Evolutionary conservation across 129 eudicot species (phyloP), one percentile per base, ranked within the genome.

Genomic region (Centella asiatica): DNA sequence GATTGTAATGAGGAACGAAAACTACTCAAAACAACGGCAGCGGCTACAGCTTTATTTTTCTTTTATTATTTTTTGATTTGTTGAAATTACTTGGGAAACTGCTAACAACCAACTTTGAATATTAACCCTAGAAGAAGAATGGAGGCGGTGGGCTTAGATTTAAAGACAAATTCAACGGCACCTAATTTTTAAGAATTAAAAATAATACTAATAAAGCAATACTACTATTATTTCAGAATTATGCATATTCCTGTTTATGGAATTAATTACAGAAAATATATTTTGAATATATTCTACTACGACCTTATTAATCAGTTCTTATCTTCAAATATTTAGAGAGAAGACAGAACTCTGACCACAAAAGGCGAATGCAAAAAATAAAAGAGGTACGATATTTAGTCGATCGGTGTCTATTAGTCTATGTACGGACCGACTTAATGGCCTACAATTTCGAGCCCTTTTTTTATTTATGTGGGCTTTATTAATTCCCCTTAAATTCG

Each of bases 91-190:
- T 15, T 29, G 1, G 61, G 34, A 31, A 56, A 20, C n/a, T n/a
- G 28, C 36, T 26, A 31, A 6, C 51, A 69, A 29, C 2, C 34
- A 59, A n/a, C n/a, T 62, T 65, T 29, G 42, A 74, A 25, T 24
- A 18, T 23, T 4, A 58, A 69, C 67, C 73, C 73, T 59, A 69
- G 27, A 57, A 2, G 22, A 2, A 14, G 50, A 58, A 26, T 24
- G 32, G 36, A 34, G 69, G 70, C 71, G 76, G 75, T 64, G 55
- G 76, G 83, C 65, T 40, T 59, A 44, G 70, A 72, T 72, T 72
- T 72, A 79, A 15, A 63, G 68, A 28, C 32, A 29, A 49, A 20
- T 45, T 71, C 71, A 50, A 65, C 61, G 82, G 82, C 60, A 58
- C 42, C 39, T 48, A 47, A 22, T 69, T 42, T 4, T 18, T 51